Evolutionary conservation across 169 alveolate genomes (phyloP).

Genomic region (Plasmodium cynomolgi): DNA sequence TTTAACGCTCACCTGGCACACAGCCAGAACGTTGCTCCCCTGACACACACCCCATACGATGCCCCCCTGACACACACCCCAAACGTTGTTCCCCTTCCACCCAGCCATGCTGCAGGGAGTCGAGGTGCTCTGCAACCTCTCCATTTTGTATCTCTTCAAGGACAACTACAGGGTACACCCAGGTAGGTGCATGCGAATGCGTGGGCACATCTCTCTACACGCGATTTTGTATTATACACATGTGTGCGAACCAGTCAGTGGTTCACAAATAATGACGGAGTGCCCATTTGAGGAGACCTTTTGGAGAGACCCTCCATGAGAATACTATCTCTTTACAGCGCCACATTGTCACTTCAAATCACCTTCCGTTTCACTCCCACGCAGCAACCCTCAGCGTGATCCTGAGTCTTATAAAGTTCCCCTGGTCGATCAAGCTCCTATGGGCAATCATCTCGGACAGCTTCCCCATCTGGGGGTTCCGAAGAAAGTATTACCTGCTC

Average conservation of each 20-base stretch:
- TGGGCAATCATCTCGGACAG: conserved; percentile 90
- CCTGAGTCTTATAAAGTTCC: conserved; percentile 86
- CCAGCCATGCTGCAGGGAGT: conserved; percentile 91
- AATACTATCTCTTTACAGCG: not conserved
- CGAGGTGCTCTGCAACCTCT: conserved; percentile 87
- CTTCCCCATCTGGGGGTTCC: conserved; percentile 87
- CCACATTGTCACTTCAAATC: not conserved
- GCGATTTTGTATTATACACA: not conserved
- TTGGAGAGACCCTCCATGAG: not conserved
- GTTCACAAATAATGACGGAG: not conserved
- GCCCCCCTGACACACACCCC: not conserved
- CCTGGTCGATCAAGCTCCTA: conserved; percentile 88
- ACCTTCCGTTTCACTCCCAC: not conserved
- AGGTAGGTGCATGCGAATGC: conserved; percentile 56
- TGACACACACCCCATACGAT: not conserved
- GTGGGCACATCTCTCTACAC: not conserved
- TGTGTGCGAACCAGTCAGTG: not conserved
- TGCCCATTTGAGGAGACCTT: not conserved
- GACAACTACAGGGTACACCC: conserved; percentile 87
- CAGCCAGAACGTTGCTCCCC: not conserved
- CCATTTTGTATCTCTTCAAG: conserved; percentile 88
- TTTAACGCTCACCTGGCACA: not conserved
- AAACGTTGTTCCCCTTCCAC: not conserved
- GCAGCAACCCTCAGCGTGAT: conserved; percentile 85
- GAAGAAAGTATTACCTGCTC: conserved; percentile 88